A percentile compares a stretch with the other conserved stretches of the same genome.
These are phyloP conservation scores for Coffea humblotiana DNA, from an alignment of 305 asterid genomes.

Conservation along the genomic window DNA sequence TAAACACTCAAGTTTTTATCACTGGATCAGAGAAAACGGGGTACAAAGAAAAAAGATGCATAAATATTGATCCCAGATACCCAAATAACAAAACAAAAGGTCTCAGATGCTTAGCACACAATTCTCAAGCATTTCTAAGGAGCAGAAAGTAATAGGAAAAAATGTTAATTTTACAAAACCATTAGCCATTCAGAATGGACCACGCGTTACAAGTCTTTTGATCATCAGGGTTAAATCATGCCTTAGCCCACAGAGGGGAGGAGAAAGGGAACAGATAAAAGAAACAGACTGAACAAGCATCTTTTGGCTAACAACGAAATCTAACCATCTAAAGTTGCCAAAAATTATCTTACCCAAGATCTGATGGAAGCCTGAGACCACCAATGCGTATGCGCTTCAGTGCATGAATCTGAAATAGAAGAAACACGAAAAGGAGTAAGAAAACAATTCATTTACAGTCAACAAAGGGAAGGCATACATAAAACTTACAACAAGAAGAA, in stretches of 20 bases:
- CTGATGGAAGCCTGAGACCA: slow-evolving; percentile 88
- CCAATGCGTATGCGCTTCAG: slow-evolving; percentile 90
- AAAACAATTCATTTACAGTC: not conserved
- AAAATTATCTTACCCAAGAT: slow-evolving; percentile 68
- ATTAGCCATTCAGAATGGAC: not conserved
- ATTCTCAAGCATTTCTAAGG: not conserved
- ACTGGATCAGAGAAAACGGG: not conserved
- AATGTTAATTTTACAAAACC: not conserved
- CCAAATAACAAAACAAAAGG: not conserved
- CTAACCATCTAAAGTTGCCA: not conserved
- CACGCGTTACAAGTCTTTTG: not conserved
- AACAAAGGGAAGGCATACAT: not conserved
- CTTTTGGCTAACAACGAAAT: not conserved
- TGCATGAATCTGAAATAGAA: slow-evolving; percentile 66
- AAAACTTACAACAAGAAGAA: not conserved
- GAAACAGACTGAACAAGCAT: not conserved
- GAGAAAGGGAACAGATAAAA: not conserved
- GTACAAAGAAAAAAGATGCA: not conserved
- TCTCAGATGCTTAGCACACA: no score
- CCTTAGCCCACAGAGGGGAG: not conserved
- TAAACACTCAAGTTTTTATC: not conserved
- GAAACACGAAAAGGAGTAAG: slow-evolving; percentile 12
- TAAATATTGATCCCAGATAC: not conserved
- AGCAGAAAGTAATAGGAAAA: no score
- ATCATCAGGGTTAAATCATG: not conserved